Percentiles rank a stretch among this genome's conserved stretches.
Evolutionary conservation across 2,329 filamentous ascomycete genomes (phyloP).

Genomic region (Hortaea werneckii): DNA sequence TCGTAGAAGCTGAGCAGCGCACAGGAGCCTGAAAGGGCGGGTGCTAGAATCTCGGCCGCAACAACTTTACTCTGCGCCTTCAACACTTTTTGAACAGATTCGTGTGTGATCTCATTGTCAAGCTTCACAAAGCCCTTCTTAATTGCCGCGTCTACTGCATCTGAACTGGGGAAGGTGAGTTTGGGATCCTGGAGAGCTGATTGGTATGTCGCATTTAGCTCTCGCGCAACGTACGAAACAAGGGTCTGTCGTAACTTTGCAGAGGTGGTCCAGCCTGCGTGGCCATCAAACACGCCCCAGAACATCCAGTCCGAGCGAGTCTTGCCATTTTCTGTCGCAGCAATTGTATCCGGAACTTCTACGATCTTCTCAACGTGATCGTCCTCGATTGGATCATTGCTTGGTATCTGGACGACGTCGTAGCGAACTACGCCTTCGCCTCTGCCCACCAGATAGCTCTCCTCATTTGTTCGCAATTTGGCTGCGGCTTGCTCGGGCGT

Average conservation of each 20-base stretch:
- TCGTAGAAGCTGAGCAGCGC: conserved; percentile 96
- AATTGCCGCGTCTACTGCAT: conserved; percentile 81
- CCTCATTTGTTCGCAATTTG: conserved; percentile 78
- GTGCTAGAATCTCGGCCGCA: conserved; percentile 82
- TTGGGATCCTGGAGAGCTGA: conserved; percentile 50
- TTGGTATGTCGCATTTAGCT: conserved; percentile 87
- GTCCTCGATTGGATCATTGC: conserved; percentile 96
- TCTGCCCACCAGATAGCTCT: conserved; percentile 81
- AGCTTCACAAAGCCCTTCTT: conserved; percentile 82
- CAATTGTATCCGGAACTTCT: conserved; percentile 60
- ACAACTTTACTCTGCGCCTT: conserved; percentile 82
- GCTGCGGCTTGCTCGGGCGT: conserved; percentile 87
- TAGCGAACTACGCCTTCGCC: conserved; percentile 90
- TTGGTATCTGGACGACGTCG: conserved; percentile 86
- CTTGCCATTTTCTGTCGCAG: conserved; percentile 44
- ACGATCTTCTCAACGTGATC: conserved; percentile 98
- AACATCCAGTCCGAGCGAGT: conserved; percentile 92
- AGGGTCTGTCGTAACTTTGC: conserved; percentile 87
- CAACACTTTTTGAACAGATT: conserved; percentile 82
- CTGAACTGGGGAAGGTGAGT: conserved; percentile 57
- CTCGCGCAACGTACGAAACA: conserved; percentile 84
- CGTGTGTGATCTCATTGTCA: conserved; percentile 89
- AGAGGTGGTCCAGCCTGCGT: conserved; percentile 96
- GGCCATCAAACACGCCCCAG: conserved; percentile 97
- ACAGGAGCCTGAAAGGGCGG: conserved; percentile 92